These are phyloP conservation scores for Aspergillus nanangensis DNA, from an alignment of 495 filamentous ascomycete genomes.

Conservation along the genomic window DNA sequence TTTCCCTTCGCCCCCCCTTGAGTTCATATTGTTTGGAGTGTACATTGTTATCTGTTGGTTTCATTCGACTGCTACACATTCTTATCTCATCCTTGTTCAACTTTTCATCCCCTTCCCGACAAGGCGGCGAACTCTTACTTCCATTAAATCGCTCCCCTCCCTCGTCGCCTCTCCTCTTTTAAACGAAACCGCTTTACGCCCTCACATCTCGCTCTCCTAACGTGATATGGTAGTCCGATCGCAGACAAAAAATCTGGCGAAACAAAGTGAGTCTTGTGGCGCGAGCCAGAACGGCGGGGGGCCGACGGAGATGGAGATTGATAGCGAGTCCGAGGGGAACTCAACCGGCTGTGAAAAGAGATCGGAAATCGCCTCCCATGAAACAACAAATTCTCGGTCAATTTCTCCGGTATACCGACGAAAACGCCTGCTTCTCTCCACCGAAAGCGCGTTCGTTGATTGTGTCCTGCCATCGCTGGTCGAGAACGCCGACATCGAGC, in stretches of 20 bases:
- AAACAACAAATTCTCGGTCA: conserved; percentile 2
- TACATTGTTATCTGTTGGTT: background rate
- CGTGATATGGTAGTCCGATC: background rate
- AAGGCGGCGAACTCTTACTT: too few relatives aligned
- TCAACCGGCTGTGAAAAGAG: too few relatives aligned
- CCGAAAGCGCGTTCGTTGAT: conserved; percentile 40
- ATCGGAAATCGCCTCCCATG: conserved; percentile 6
- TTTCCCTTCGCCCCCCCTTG: too few relatives aligned
- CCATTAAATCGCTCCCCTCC: background rate
- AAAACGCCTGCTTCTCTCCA: conserved; percentile 40
- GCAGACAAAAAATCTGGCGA: background rate
- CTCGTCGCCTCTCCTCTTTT: background rate
- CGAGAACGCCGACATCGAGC: conserved; percentile 36
- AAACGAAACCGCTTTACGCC: background rate
- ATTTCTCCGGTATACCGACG: conserved; percentile 18
- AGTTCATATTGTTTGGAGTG: background rate
- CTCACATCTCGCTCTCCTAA: background rate
- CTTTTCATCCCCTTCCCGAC: background rate
- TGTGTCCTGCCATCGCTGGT: conserved; percentile 37
- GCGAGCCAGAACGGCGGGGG: conserved; percentile 8
- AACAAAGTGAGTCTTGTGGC: background rate
- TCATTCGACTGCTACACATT: background rate
- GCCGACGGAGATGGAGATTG: conserved; percentile 27
- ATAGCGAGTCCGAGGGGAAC: conserved; percentile 15
- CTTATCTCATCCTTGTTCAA: background rate